Conservation (phyloP, 2,329 filamentous ascomycete genomes). For the Gaeumannomyces tritici region DNA sequence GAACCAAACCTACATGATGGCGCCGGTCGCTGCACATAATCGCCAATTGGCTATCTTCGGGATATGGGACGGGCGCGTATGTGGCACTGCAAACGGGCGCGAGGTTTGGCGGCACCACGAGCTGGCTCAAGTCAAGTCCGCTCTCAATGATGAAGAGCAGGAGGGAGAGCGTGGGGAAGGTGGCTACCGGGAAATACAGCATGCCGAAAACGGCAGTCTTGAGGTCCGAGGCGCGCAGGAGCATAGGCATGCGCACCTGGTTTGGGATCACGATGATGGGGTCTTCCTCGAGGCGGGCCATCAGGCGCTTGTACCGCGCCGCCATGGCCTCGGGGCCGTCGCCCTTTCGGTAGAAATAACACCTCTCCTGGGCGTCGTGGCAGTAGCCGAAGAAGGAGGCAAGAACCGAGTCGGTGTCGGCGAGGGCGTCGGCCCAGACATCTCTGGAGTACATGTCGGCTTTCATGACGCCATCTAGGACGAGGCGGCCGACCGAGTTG, state of each 20-base stretch:
- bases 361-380: constrained; percentile 28
- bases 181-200: constrained; percentile 24
- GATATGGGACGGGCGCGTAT: constrained; percentile 1
- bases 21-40: constrained; percentile 22
- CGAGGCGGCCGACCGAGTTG: constrained; percentile 21
- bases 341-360: constrained; percentile 25
- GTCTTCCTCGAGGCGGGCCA: constrained; percentile 21
- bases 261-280: constrained; percentile 22
- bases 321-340: constrained; percentile 20
- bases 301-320: constrained; percentile 18
- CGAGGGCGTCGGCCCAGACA: constrained; percentile 7
- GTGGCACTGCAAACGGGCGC: constrained; percentile 6
- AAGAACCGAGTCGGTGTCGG: constrained; percentile 28
- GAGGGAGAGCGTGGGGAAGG: constrained; percentile 3
- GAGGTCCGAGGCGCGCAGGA: constrained; percentile 27
- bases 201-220: constrained; percentile 23
- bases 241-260: constrained; percentile 18
- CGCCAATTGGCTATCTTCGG: constrained; percentile 8
- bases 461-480: constrained; percentile 20
- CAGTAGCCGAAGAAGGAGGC: constrained; percentile 37
- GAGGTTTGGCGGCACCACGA: constrained; percentile 8
- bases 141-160: constrained; percentile 2
- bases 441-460: constrained; percentile 23
- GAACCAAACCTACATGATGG: background rate
- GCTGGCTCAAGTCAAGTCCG: constrained; percentile 2